Percentiles rank a stretch among this genome's conserved stretches.
Evolutionary conservation across 768 basidiomycete genomes (phyloP).

Genomic region (Lentinula sp.): DNA sequence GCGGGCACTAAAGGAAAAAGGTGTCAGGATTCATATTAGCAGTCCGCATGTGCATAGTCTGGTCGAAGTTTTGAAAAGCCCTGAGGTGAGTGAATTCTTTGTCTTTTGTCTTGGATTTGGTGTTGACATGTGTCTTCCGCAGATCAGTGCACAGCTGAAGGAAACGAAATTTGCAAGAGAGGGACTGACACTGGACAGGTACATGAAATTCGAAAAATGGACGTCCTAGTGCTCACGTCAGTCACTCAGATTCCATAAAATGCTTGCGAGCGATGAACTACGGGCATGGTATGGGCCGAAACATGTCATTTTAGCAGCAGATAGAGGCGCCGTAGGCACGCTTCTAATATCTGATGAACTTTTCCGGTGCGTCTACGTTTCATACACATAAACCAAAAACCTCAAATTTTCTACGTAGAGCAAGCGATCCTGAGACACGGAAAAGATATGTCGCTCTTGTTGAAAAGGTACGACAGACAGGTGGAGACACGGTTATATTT

Average conservation of each 20-base stretch:
- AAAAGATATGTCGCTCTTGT: conserved; percentile 85
- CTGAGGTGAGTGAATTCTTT: conserved; percentile 68
- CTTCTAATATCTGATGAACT: conserved; percentile 92
- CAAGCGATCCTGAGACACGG: conserved; percentile 71
- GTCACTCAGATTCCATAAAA: conserved; percentile 84
- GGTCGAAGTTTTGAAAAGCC: conserved; percentile 90
- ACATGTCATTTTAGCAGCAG: conserved; percentile 87
- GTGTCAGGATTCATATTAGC: conserved; percentile 84
- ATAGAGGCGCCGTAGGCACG: conserved; percentile 90
- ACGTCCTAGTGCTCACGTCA: not conserved
- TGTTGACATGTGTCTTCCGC: not conserved
- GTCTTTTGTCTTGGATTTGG: not conserved
- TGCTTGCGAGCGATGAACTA: conserved; percentile 91
- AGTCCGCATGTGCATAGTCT: conserved; percentile 95
- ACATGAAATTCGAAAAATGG: not conserved
- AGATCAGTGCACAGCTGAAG: conserved; percentile 76
- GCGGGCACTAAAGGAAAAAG: conserved; percentile 72
- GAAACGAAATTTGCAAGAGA: conserved; percentile 97
- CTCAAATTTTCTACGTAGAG: conserved; percentile 33
- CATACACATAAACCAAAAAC: not conserved
- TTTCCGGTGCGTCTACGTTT: conserved; percentile 58
- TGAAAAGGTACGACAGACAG: conserved; percentile 82
- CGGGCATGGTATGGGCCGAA: conserved; percentile 98
- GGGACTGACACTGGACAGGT: conserved; percentile 89
- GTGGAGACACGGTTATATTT: conserved; percentile 93